Evolutionary conservation across 352 stramenopile species (phyloP).

Genomic region (Pythium scleroteichum): DNA sequence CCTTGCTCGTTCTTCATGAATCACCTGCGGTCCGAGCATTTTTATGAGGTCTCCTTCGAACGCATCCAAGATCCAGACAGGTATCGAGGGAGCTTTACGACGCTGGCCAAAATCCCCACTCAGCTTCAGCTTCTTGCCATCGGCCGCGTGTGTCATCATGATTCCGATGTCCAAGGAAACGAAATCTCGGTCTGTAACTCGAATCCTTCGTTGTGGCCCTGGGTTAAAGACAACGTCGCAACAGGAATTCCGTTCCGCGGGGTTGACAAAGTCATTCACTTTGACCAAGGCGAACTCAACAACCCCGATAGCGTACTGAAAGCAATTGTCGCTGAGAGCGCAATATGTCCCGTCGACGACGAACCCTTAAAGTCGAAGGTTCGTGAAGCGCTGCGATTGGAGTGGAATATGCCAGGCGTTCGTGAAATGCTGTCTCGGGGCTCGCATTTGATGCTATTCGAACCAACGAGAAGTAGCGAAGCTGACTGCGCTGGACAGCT

Average conservation of each 20-base stretch:
- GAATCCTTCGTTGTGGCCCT: constrained; percentile 10
- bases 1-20: constrained; percentile 68
- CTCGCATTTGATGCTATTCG: constrained; percentile 49
- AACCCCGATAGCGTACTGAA: constrained; percentile 1
- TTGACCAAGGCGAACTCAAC: constrained; percentile 29
- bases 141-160: neutral
- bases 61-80: constrained; percentile 39
- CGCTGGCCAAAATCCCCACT: constrained; percentile 27
- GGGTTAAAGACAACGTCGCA: constrained; percentile 26
- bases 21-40: constrained; percentile 55
- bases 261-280: constrained; percentile 28
- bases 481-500: constrained; percentile 18
- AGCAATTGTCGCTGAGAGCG: too few relatives aligned
- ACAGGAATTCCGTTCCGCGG: constrained; percentile 19
- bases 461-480: neutral
- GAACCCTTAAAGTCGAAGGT: constrained; percentile 35
- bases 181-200: neutral
- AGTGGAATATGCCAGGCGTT: constrained; percentile 58
- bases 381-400: constrained; percentile 49
- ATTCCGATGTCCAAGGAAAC: neutral
- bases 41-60: constrained; percentile 51
- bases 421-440: constrained; percentile 46
- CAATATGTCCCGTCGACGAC: too few relatives aligned
- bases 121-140: constrained; percentile 42
- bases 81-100: constrained; percentile 55